Percentiles rank a stretch among this genome's conserved stretches.
Conservation (phyloP, 257 asterid genomes). For the Rhazya stricta region DNA sequence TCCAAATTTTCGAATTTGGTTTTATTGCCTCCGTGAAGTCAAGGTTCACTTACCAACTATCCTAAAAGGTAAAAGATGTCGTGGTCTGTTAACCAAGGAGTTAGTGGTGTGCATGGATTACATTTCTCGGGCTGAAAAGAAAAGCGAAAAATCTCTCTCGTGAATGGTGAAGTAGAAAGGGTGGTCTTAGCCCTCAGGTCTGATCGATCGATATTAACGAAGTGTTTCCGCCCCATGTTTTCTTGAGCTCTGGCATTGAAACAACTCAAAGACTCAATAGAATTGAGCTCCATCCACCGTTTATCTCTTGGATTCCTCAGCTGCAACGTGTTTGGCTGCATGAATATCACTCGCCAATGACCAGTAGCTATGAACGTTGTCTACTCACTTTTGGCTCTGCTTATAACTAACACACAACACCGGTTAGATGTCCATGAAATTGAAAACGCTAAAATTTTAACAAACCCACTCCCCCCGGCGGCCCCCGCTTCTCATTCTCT, state of each 20-base stretch:
- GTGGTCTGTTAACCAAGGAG: too few relatives aligned
- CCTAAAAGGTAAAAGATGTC: too few relatives aligned
- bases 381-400: not conserved
- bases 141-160: not conserved
- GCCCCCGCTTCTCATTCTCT: not conserved
- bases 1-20: too few relatives aligned
- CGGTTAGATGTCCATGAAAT: too few relatives aligned
- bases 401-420: not conserved
- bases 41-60: too few relatives aligned
- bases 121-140: conserved; percentile 14
- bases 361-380: not conserved
- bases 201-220: conserved; percentile 16
- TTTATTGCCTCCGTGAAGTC: too few relatives aligned
- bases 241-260: not conserved
- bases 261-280: not conserved
- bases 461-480: not conserved
- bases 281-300: not conserved
- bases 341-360: not conserved
- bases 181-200: not conserved
- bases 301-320: not conserved
- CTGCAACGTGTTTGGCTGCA: conserved; percentile 4
- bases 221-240: conserved; percentile 13
- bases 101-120: not conserved
- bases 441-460: not conserved
- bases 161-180: conserved; percentile 1